Percentiles rank a stretch among this genome's conserved stretches.
Evolutionary conservation across 139 green algal genomes (phyloP).

Genomic region (Mesostigma viride): DNA sequence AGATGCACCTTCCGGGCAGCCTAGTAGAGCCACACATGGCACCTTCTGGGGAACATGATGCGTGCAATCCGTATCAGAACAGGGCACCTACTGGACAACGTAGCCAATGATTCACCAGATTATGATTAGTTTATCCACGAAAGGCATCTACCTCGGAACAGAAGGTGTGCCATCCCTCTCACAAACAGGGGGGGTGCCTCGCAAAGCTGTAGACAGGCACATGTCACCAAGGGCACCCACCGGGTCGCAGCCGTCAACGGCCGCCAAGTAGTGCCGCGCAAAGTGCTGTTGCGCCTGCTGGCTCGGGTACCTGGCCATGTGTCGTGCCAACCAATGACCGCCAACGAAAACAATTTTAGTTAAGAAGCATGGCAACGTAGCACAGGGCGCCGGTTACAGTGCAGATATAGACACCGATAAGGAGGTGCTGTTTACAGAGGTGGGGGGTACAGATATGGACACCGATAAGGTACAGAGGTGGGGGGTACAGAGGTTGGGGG

Average conservation of each 20-base stretch:
- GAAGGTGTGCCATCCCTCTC: no score
- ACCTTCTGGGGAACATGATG: no score
- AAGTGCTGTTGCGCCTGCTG: slow-evolving; percentile 40
- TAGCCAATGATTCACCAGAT: neutral
- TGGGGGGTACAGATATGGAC: no score
- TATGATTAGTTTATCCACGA: neutral
- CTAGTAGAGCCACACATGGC: no score
- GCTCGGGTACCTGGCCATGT: slow-evolving; percentile 14
- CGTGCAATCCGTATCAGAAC: no score
- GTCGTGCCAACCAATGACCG: neutral
- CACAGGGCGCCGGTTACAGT: neutral
- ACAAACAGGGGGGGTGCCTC: no score
- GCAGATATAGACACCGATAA: neutral
- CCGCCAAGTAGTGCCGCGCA: slow-evolving; percentile 53
- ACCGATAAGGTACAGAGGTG: no score
- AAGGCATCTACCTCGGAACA: neutral
- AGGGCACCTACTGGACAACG: neutral
- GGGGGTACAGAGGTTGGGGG: no score
- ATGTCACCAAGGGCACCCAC: neutral
- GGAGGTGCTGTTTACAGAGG: no score
- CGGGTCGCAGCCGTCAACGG: slow-evolving; percentile 7
- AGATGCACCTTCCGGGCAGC: no score
- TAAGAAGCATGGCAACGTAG: neutral
- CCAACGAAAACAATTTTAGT: neutral
- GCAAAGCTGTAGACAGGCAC: neutral